Conservation (phyloP, 208 protist genomes). For the Trypanosoma avium region DNA sequence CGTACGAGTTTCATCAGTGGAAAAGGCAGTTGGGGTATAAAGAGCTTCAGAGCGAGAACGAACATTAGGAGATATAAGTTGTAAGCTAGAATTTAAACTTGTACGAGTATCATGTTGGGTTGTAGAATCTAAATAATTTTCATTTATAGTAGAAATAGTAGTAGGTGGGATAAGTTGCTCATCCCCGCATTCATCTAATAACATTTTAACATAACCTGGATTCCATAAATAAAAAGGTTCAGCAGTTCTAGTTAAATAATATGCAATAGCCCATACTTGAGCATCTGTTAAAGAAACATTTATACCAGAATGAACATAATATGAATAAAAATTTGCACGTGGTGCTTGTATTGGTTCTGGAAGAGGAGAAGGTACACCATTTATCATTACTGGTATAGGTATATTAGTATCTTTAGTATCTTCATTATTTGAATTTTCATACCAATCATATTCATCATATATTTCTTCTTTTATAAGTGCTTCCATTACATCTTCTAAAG, state of each 20-base stretch:
- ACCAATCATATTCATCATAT: conserved; percentile 90
- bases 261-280: conserved; percentile 86
- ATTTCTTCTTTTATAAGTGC: conserved; percentile 84
- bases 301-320: conserved; percentile 57
- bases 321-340: conserved; percentile 90
- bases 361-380: conserved; percentile 21
- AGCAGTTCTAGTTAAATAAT: conserved; percentile 75
- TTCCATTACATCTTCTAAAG: conserved; percentile 89
- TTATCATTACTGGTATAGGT: conserved; percentile 1
- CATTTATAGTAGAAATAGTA: not conserved
- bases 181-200: conserved; percentile 76
- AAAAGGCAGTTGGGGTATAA: not conserved
- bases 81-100: not conserved
- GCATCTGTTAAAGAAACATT: conserved; percentile 59
- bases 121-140: not conserved
- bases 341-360: conserved; percentile 55
- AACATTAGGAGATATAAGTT: not conserved
- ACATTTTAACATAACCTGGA: conserved; percentile 73
- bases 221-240: conserved; percentile 63
- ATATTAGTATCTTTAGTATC: not conserved
- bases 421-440: conserved; percentile 21
- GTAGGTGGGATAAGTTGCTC: conserved; percentile 49
- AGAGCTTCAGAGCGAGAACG: not conserved
- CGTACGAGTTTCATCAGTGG: not conserved
- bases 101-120: not conserved